Conservation (phyloP, 148 eudicot genomes). For the Camellia granthamiana region DNA sequence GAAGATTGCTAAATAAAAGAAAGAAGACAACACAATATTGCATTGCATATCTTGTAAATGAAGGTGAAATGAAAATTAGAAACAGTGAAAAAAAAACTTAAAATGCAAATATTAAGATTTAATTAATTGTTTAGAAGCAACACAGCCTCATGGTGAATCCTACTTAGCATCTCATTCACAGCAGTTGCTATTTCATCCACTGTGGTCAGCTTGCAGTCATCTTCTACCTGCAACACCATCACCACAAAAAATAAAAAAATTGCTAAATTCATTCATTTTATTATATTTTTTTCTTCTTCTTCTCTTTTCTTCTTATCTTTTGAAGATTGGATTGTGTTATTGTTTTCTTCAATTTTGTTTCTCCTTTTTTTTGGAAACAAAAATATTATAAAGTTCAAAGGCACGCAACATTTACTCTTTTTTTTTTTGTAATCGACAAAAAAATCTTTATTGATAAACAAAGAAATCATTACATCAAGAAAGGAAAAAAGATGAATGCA, state of each 20-base stretch:
- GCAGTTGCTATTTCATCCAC: constrained; percentile 61
- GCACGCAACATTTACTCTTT: too few relatives aligned
- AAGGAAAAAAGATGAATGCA: too few relatives aligned
- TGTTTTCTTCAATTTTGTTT: too few relatives aligned
- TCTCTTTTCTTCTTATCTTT: neutral
- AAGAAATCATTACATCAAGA: too few relatives aligned
- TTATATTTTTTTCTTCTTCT: neutral
- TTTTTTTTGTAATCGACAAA: too few relatives aligned
- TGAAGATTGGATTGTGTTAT: neutral
- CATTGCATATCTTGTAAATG: neutral
- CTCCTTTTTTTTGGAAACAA: too few relatives aligned
- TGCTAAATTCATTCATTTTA: neutral
- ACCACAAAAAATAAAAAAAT: neutral
- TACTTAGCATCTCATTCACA: constrained; percentile 45
- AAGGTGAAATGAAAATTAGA: neutral
- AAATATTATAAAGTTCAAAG: too few relatives aligned
- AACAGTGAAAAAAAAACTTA: neutral
- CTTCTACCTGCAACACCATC: constrained; percentile 44
- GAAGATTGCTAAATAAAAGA: neutral
- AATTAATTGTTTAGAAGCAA: neutral
- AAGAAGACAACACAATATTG: neutral
- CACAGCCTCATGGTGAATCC: constrained; percentile 37
- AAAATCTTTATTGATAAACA: too few relatives aligned
- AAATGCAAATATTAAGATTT: too few relatives aligned
- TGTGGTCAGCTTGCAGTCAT: constrained; percentile 45